Percentiles rank a stretch among this genome's conserved stretches.
These are phyloP conservation scores for Rhizopogon vulgaris DNA, from an alignment of 768 basidiomycete species.

Conservation along the genomic window DNA sequence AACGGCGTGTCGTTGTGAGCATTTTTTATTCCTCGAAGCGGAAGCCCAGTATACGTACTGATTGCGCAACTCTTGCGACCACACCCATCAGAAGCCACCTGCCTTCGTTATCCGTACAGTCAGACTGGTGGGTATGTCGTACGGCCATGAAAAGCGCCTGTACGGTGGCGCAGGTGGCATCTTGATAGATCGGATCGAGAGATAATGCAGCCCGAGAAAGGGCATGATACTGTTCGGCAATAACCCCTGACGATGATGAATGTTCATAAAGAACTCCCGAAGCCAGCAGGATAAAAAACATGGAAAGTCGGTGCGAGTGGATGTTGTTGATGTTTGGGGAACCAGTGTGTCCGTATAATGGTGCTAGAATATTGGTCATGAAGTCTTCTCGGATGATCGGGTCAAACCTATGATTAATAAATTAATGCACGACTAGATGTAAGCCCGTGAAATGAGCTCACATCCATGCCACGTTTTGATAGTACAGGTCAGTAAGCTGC, in stretches of 20 bases:
- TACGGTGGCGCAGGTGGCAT: constrained; percentile 41
- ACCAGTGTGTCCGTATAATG: constrained; percentile 35
- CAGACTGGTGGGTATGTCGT: constrained; percentile 36
- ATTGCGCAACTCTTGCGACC: constrained; percentile 35
- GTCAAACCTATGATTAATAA: constrained; percentile 33
- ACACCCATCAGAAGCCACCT: constrained; percentile 46
- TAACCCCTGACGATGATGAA: constrained; percentile 22
- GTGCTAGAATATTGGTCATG: constrained; percentile 30
- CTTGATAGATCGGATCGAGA: constrained; percentile 36
- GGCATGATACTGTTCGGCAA: constrained; percentile 39
- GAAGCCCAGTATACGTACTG: constrained; percentile 26
- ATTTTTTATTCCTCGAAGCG: background rate
- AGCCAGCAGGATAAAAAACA: constrained; percentile 47
- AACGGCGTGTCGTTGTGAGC: constrained; percentile 4
- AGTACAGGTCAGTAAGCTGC: constrained; percentile 37
- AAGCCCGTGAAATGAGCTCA: constrained; percentile 19
- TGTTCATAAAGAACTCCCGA: constrained; percentile 41
- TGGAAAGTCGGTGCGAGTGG: constrained; percentile 43
- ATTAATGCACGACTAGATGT: background rate
- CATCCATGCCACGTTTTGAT: constrained; percentile 42
- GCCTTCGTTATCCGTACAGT: constrained; percentile 37
- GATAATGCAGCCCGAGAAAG: constrained; percentile 44
- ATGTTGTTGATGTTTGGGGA: constrained; percentile 27
- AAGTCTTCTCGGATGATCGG: constrained; percentile 40
- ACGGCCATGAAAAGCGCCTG: constrained; percentile 42